phyloP scores from a whole-genome alignment of 768 basidiomycete genomes.

The Amanita polypyramis region DNA sequence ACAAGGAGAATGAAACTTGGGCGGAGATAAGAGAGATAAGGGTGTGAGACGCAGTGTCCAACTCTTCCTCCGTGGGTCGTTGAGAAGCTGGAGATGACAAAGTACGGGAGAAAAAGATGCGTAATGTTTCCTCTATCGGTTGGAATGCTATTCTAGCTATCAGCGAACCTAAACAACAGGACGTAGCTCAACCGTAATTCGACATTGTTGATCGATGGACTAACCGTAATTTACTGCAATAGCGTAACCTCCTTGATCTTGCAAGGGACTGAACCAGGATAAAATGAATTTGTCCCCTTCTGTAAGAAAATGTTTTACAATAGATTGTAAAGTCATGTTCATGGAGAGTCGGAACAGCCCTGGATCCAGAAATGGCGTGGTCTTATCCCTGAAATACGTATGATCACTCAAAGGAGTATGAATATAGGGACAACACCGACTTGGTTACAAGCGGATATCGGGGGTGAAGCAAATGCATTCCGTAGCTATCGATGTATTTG shows the following conservation, averaged over 20 bases:
- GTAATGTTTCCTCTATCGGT: conserved; percentile 87
- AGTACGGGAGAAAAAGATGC: conserved; percentile 79
- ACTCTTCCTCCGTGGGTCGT: conserved; percentile 8
- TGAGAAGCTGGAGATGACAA: conserved; percentile 16
- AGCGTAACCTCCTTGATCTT: conserved; percentile 92
- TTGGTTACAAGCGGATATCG: conserved; percentile 5
- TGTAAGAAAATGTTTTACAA: conserved; percentile 91
- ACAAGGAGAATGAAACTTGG: conserved; percentile 54
- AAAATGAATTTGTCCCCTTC: conserved; percentile 92
- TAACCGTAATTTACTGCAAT: conserved; percentile 92
- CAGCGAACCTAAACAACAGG: conserved; percentile 62
- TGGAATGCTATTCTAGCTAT: conserved; percentile 90
- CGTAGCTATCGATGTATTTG: conserved; percentile 41
- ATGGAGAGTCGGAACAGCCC: conserved; percentile 51
- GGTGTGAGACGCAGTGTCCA: conserved; percentile 36
- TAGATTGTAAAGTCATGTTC: conserved; percentile 80
- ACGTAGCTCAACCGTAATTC: not conserved
- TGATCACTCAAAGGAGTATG: not conserved
- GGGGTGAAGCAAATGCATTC: conserved; percentile 23
- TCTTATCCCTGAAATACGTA: conserved; percentile 9
- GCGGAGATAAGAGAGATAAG: conserved; percentile 53
- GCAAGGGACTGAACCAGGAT: conserved; percentile 70
- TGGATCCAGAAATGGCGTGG: conserved; percentile 19
- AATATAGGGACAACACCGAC: not conserved
- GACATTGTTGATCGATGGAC: conserved; percentile 12